A percentile compares a stretch with the other conserved stretches of the same genome.
phyloP scores from a whole-genome alignment of 2,329 filamentous ascomycete genomes.

The Cladobotryum mycophilum region DNA sequence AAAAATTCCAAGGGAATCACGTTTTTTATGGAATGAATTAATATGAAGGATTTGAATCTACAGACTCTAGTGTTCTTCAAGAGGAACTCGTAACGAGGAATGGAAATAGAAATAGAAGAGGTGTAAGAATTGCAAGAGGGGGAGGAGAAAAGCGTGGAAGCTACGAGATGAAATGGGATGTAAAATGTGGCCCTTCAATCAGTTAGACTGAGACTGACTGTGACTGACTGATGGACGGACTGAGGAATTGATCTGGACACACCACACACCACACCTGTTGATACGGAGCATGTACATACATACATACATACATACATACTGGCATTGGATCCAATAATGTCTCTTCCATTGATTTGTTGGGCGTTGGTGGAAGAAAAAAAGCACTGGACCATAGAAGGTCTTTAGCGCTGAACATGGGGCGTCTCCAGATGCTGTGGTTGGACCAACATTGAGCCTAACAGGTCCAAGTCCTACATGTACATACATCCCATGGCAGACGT shows the following conservation, averaged over 20 bases:
- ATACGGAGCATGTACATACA: no score
- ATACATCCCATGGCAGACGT: background rate
- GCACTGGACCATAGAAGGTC: background rate
- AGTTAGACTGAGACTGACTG: background rate
- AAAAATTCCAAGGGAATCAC: background rate
- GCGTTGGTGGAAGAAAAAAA: background rate
- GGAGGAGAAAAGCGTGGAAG: slow-evolving; percentile 2
- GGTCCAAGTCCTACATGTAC: no score
- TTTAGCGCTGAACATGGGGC: background rate
- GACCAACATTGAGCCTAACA: background rate
- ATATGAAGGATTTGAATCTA: background rate
- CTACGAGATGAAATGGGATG: background rate
- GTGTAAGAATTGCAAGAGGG: background rate
- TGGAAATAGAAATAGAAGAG: background rate
- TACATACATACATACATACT: no score
- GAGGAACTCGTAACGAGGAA: background rate
- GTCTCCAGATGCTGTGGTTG: background rate
- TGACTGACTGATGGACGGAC: no score
- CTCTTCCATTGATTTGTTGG: slow-evolving; percentile 7
- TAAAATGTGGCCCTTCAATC: slow-evolving; percentile 1
- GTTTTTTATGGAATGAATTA: background rate
- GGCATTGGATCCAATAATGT: slow-evolving; percentile 2
- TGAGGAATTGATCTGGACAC: no score
- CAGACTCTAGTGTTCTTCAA: background rate
- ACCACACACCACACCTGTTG: no score